A percentile compares a stretch with the other conserved stretches of the same genome.
phyloP scores from a whole-genome alignment of 208 protist genomes.

The Spongospora subterranea region DNA sequence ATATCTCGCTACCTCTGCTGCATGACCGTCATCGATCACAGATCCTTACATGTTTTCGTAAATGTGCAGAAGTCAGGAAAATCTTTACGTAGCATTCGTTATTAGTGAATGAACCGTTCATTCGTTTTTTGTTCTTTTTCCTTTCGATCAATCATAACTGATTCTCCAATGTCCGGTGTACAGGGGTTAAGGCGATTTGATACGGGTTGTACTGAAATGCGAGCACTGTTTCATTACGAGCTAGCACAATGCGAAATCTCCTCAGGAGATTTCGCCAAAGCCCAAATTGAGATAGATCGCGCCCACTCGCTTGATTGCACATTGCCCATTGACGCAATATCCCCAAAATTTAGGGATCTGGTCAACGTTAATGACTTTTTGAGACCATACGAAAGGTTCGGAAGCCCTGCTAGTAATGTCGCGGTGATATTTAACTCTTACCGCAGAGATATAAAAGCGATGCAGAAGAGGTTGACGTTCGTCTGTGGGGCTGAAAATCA shows the following conservation, averaged over 20 bases:
- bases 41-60: background rate
- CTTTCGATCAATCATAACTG: too few species aligned
- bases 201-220: background rate
- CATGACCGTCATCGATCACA: background rate
- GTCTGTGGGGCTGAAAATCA: background rate
- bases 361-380: background rate
- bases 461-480: background rate
- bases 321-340: background rate
- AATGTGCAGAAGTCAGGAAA: background rate
- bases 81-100: background rate
- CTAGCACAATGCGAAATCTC: background rate
- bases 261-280: background rate
- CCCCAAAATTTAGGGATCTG: background rate
- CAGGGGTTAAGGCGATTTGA: background rate
- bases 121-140: too few species aligned
- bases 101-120: too few species aligned
- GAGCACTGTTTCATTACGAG: slow-evolving; percentile 40
- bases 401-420: background rate
- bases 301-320: background rate
- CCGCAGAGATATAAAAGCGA: background rate
- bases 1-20: background rate
- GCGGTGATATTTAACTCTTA: background rate
- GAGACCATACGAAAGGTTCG: background rate
- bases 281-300: background rate
- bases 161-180: background rate